Base-by-base conservation (phyloP, 495 filamentous ascomycete genomes). In the Xylaria sp. region DNA sequence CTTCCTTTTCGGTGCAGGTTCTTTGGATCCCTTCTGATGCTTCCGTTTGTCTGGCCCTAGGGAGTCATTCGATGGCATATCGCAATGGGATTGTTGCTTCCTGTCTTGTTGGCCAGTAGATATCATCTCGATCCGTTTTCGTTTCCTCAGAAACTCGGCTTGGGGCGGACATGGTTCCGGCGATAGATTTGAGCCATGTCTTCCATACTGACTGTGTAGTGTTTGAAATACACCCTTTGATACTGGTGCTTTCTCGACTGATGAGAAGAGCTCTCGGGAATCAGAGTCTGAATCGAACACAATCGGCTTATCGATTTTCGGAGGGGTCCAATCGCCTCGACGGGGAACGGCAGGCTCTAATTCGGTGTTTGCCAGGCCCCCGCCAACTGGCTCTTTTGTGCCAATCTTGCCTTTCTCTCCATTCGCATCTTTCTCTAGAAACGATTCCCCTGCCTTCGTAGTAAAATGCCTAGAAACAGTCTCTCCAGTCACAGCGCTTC, bases 1-100 rank as follows among this genome's bases (percentile, higher is more conserved):
- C 77, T 93, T 95, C 81, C 92, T 97, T 72, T 88, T 89, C 37
- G 85, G 86, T 21, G 37, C 63, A 17, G 65, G 52, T 67, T 82
- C 82, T 73, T 85, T 91, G 81, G 74, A 73, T 37, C 57, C 50
- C 33, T 1, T 37, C 17, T 19, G 40, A 71, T 84, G 91, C 79
- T 85, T 84, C 11, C 78, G 73, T 17, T 48, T 73, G 53, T 31
- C 77, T 69, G 26, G 72, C 67, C 1, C 76, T 64, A 26, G 75
- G 68, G 48, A 75, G 50, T 43, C 29, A 31, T 48, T 24, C n/a
- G 52, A 43, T 8, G 17, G 72, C 70, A 64, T 68, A 44, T 6
- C 58, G 48, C 29, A 29, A 37, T 14, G 44, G 41, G 48, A 40
- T 70, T 33, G 46, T 59, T 40, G 26, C 6, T 29, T 69, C 3